Conservation (phyloP, 2,329 filamentous ascomycete species). For the Pyrenophora graminea region DNA sequence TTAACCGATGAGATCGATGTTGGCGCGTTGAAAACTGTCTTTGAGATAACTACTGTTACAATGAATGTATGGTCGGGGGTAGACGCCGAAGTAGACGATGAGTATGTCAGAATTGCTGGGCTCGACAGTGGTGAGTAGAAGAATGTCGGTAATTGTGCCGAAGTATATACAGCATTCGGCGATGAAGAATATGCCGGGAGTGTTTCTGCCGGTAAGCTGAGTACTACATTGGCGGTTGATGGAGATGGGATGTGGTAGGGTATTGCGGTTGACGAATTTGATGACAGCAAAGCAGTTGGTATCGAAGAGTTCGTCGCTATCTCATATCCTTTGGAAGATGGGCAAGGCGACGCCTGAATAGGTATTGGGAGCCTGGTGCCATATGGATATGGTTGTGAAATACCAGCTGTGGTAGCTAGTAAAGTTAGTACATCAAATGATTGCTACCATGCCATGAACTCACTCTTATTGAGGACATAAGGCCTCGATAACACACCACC, state of each 20-base stretch:
- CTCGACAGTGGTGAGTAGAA: slow-evolving; percentile 6
- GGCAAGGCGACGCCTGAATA: slow-evolving; percentile 1
- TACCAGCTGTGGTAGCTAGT: slow-evolving; percentile 13
- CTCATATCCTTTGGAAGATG: slow-evolving; percentile 2
- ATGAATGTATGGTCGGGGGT: slow-evolving; percentile 4
- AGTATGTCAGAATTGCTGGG: not conserved
- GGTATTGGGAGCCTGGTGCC: slow-evolving; percentile 6
- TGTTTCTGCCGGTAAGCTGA: no score
- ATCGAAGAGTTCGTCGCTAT: not conserved
- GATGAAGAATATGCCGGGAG: not conserved
- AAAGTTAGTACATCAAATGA: slow-evolving; percentile 4
- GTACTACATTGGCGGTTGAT: not conserved
- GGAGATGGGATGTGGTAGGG: not conserved
- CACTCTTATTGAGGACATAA: slow-evolving; percentile 16
- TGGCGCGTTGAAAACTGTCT: slow-evolving; percentile 2
- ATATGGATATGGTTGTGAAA: slow-evolving; percentile 20
- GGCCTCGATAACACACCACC: slow-evolving; percentile 17
- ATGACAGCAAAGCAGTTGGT: slow-evolving; percentile 3
- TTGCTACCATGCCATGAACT: slow-evolving; percentile 1
- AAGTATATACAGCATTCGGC: not conserved
- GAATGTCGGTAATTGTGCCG: slow-evolving; percentile 4
- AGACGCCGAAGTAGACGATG: not conserved
- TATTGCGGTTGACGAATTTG: not conserved
- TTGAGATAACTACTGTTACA: slow-evolving; percentile 4
- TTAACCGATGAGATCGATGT: not conserved